These are phyloP conservation scores for Pseudocercospora macadamiae DNA, from an alignment of 2,329 filamentous ascomycete genomes.

Conservation along the genomic window DNA sequence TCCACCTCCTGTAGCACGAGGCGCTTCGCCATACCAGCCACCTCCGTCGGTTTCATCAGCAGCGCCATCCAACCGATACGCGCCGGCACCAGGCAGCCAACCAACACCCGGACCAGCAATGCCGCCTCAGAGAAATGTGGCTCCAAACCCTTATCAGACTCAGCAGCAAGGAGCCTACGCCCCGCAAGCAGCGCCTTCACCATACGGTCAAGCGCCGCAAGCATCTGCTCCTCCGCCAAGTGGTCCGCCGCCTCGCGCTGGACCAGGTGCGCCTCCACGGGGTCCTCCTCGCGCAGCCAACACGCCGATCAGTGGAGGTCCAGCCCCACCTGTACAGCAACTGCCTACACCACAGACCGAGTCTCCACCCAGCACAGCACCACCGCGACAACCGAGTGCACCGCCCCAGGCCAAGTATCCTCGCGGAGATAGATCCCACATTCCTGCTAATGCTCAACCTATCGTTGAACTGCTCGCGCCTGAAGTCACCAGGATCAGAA, in stretches of 20 bases:
- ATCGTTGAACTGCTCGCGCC: slow-evolving; percentile 79
- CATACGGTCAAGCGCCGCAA: slow-evolving; percentile 48
- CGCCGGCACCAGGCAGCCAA: slow-evolving; percentile 64
- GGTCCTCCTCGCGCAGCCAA: slow-evolving; percentile 47
- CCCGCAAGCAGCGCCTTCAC: slow-evolving; percentile 42
- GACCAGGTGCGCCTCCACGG: slow-evolving; percentile 43
- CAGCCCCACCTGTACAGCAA: slow-evolving; percentile 40
- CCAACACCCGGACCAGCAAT: slow-evolving; percentile 44
- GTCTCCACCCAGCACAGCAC: slow-evolving; percentile 13
- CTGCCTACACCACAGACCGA: slow-evolving; percentile 21
- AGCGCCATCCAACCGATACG: slow-evolving; percentile 75
- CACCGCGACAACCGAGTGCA: slow-evolving; percentile 16
- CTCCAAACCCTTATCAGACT: slow-evolving; percentile 49
- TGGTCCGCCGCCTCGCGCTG: slow-evolving; percentile 37
- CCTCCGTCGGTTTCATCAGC: slow-evolving; percentile 64
- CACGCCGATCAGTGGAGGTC: slow-evolving; percentile 34
- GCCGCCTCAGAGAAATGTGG: slow-evolving; percentile 48
- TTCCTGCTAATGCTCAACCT: slow-evolving; percentile 73
- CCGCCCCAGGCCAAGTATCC: slow-evolving; percentile 47
- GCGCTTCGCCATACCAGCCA: slow-evolving; percentile 82
- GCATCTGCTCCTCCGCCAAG: slow-evolving; percentile 42
- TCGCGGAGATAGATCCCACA: slow-evolving; percentile 82
- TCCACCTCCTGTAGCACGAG: slow-evolving; percentile 68
- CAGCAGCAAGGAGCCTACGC: slow-evolving; percentile 38
- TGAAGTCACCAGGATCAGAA: slow-evolving; percentile 87